A percentile compares a stretch with the other conserved stretches of the same genome.
Evolutionary conservation across 495 filamentous ascomycete genomes (phyloP).

Genomic region (Aspergillus olivimuriae): DNA sequence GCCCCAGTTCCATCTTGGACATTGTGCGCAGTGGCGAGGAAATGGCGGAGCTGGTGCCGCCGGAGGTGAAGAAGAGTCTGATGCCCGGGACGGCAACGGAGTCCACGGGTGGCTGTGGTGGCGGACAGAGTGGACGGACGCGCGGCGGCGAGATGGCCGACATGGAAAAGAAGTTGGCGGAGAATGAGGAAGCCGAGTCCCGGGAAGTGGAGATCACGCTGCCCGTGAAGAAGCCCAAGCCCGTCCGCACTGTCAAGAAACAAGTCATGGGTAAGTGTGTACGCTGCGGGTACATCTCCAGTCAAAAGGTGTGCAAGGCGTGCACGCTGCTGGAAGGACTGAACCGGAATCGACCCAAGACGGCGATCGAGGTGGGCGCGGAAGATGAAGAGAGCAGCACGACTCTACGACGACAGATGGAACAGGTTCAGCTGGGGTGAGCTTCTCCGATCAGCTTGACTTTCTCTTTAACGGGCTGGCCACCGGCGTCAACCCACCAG

Average conservation of each 20-base stretch:
- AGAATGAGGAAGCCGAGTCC: slow-evolving; percentile 57
- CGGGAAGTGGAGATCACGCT: slow-evolving; percentile 68
- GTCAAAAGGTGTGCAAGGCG: slow-evolving; percentile 91
- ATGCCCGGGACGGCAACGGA: slow-evolving; percentile 48
- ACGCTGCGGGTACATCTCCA: slow-evolving; percentile 91
- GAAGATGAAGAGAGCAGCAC: slow-evolving; percentile 53
- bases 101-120: slow-evolving; percentile 58
- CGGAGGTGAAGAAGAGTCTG: slow-evolving; percentile 34
- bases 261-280: slow-evolving; percentile 82
- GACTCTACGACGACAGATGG: slow-evolving; percentile 50
- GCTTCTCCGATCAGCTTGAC: slow-evolving; percentile 3
- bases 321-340: slow-evolving; percentile 84
- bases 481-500: not conserved
- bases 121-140: slow-evolving; percentile 61
- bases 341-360: slow-evolving; percentile 84
- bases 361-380: slow-evolving; percentile 54
- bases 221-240: slow-evolving; percentile 22
- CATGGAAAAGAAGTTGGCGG: slow-evolving; percentile 74
- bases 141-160: slow-evolving; percentile 83
- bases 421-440: slow-evolving; percentile 39
- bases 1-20: slow-evolving; percentile 90
- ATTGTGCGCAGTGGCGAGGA: slow-evolving; percentile 93
- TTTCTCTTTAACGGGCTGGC: not conserved
- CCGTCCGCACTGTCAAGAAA: slow-evolving; percentile 40
- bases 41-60: slow-evolving; percentile 82